phyloP scores from a whole-genome alignment of 441 rosid species.

The Euphorbia corollata region DNA sequence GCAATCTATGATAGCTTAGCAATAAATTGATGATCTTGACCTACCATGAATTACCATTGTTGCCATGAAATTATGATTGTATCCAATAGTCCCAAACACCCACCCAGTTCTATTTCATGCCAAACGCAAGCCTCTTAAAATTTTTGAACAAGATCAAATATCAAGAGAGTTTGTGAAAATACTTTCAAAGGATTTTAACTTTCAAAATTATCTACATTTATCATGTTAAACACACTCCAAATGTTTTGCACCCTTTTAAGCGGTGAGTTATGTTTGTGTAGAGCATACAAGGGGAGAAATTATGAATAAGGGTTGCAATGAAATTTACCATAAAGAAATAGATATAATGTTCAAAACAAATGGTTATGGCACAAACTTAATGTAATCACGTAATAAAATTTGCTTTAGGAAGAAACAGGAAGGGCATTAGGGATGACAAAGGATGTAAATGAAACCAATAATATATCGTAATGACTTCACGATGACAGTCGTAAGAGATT shows the following conservation, averaged over 20 bases:
- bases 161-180: not conserved
- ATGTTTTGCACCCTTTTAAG: not conserved
- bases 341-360: not conserved
- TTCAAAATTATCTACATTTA: not conserved
- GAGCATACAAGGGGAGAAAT: not conserved
- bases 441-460: not conserved
- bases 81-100: not conserved
- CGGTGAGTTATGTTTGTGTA: not conserved
- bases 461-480: not conserved
- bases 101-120: constrained; percentile 6
- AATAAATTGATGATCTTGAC: not conserved
- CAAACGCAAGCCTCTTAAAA: not conserved
- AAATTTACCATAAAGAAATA: constrained; percentile 1
- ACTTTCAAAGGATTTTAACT: not conserved
- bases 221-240: not conserved
- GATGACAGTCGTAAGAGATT: too few relatives aligned
- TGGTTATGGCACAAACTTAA: not conserved
- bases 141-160: not conserved
- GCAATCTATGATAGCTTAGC: not conserved
- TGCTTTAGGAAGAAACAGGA: not conserved
- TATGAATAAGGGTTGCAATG: not conserved
- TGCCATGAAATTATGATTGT: not conserved
- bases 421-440: not conserved
- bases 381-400: not conserved
- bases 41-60: not conserved